A percentile compares a stretch with the other conserved stretches of the same genome.
Conservation (phyloP, 495 filamentous ascomycete genomes). For the Penicillium goetzii region DNA sequence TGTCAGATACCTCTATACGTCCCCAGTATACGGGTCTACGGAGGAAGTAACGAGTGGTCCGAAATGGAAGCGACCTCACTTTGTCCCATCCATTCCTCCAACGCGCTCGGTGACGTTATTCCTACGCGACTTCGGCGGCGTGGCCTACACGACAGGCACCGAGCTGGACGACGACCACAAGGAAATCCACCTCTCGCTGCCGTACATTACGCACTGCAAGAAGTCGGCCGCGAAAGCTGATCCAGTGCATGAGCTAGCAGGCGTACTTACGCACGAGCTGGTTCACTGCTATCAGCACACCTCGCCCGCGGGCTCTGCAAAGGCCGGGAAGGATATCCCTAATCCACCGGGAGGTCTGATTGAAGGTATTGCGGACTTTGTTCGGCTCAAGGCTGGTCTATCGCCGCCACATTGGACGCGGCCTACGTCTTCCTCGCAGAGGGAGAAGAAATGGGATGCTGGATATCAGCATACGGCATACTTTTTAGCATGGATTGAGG, state of each 20-base stretch:
- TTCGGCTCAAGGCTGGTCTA: conserved; percentile 73
- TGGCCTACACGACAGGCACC: conserved; percentile 85
- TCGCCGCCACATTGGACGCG: conserved; percentile 85
- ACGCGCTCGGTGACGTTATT: conserved; percentile 87
- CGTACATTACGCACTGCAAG: conserved; percentile 65
- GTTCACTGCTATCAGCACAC: conserved; percentile 95
- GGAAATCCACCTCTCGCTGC: conserved; percentile 85
- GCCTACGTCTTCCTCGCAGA: conserved; percentile 50
- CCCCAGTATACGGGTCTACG: conserved; percentile 17
- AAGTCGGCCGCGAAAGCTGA: conserved; percentile 26
- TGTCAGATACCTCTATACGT: conserved; percentile 64
- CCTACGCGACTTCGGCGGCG: conserved; percentile 74
- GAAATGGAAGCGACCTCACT: conserved; percentile 21
- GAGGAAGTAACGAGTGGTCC: conserved; percentile 7
- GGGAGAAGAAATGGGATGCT: conserved; percentile 71
- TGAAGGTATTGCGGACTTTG: conserved; percentile 95
- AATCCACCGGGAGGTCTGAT: conserved; percentile 74
- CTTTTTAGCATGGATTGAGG: conserved; percentile 73
- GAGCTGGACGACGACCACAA: conserved; percentile 90
- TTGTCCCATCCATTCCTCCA: conserved; percentile 46
- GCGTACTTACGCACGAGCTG: conserved; percentile 89
- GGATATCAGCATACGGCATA: conserved; percentile 94
- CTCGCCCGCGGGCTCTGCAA: conserved; percentile 52
- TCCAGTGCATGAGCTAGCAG: conserved; percentile 67
- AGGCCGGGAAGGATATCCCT: conserved; percentile 20